phyloP scores from a whole-genome alignment of 805 yeast species.

The Zygoascus tannicola region DNA sequence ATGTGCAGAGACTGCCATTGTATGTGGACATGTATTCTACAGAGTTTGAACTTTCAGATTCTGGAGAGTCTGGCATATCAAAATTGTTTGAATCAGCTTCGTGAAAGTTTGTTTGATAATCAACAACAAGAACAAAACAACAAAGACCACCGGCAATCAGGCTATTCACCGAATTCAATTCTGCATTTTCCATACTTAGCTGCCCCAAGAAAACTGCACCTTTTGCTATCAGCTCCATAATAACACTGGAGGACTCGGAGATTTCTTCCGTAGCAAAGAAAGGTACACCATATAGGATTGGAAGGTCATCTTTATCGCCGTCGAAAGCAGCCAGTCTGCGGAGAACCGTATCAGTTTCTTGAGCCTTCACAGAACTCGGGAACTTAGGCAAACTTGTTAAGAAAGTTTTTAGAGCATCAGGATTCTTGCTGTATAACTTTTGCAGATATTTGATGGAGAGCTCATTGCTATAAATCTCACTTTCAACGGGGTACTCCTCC shows the following conservation, averaged over 20 bases:
- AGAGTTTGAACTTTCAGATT: neutral
- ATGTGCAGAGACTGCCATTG: neutral
- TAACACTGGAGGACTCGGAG: conserved; percentile 2
- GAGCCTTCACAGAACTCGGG: neutral
- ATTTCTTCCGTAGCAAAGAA: conserved; percentile 2
- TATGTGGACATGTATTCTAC: neutral
- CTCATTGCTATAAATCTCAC: neutral
- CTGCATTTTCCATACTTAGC: neutral
- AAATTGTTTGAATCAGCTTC: neutral
- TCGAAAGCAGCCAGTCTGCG: neutral
- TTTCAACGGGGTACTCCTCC: conserved; percentile 9
- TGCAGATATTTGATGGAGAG: neutral
- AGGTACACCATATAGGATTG: conserved; percentile 7
- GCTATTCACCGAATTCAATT: neutral
- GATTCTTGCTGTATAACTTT: neutral
- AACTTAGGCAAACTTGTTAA: neutral
- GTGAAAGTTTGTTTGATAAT: neutral
- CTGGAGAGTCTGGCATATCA: neutral
- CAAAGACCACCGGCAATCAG: neutral
- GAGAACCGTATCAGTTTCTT: neutral
- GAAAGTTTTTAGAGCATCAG: neutral
- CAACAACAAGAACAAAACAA: neutral
- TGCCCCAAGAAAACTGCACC: conserved; percentile 5
- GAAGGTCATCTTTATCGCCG: neutral
- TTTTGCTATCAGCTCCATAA: neutral